Percentiles rank a stretch among this genome's conserved stretches.
These are phyloP conservation scores for Blumeriella jaapii DNA, from an alignment of 2,329 filamentous ascomycete species.

Conservation along the genomic window DNA sequence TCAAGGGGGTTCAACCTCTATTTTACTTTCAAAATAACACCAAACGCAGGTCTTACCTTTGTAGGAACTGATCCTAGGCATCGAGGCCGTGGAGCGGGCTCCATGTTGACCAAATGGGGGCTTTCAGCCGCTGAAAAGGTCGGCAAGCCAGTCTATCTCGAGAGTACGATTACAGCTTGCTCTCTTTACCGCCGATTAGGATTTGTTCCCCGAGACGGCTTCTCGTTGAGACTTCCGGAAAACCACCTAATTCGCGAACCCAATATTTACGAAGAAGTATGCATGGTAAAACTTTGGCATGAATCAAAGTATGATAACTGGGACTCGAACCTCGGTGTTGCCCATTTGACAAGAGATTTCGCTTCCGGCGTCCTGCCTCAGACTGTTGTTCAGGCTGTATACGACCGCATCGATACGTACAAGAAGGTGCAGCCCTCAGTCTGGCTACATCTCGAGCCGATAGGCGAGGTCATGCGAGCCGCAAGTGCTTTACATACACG, in stretches of 20 bases:
- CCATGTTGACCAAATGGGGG: constrained; percentile 20
- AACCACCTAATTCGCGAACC: constrained; percentile 2
- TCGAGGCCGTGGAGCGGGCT: constrained; percentile 19
- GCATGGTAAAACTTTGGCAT: constrained; percentile 19
- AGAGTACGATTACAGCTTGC: constrained; percentile 18
- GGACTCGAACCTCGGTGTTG: constrained; percentile 23
- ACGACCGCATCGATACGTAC: constrained; percentile 30
- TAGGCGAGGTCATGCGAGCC: constrained; percentile 31
- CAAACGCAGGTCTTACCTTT: constrained; percentile 19
- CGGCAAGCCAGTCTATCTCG: constrained; percentile 18
- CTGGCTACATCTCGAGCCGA: constrained; percentile 37
- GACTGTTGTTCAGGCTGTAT: constrained; percentile 20
- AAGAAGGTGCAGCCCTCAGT: constrained; percentile 34
- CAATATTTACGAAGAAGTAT: constrained; percentile 20
- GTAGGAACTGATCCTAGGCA: constrained; percentile 18
- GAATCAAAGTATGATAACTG: constrained; percentile 10
- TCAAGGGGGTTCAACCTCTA: no score
- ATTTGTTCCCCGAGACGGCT: constrained; percentile 16
- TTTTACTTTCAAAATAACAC: background rate
- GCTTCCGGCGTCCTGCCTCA: constrained; percentile 21
- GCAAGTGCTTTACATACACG: constrained; percentile 32
- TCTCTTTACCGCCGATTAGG: constrained; percentile 18
- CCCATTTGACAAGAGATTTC: constrained; percentile 19
- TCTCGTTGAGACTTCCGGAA: constrained; percentile 17
- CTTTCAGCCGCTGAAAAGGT: constrained; percentile 14